phyloP scores from a whole-genome alignment of 345 rosid species.

The Melastoma malabathricum region DNA sequence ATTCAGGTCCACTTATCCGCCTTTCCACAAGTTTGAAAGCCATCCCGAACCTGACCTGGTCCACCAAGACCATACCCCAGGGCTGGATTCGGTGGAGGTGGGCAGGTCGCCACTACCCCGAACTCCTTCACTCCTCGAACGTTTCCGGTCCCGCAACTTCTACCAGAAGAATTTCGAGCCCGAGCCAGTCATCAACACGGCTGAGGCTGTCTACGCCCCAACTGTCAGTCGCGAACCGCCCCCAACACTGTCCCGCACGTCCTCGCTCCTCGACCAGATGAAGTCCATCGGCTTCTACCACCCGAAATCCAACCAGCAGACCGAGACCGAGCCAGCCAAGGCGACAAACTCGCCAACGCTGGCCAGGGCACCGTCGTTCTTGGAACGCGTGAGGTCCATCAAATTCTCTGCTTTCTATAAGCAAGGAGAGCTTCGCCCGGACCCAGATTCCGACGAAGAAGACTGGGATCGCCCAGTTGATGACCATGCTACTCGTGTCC shows the following conservation, averaged over 20 bases:
- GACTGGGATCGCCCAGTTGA: slow-evolving; percentile 4
- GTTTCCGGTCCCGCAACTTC: slow-evolving; percentile 36
- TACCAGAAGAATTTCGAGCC: slow-evolving; percentile 14
- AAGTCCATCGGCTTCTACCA: slow-evolving; percentile 32
- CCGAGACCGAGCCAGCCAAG: background rate
- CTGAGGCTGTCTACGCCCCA: background rate
- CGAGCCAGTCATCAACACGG: background rate
- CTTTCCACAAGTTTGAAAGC: slow-evolving; percentile 22
- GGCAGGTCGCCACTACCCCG: slow-evolving; percentile 16
- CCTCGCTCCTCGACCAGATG: slow-evolving; percentile 44
- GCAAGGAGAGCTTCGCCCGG: slow-evolving; percentile 16
- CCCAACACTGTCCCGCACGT: slow-evolving; percentile 19
- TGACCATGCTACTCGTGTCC: slow-evolving; percentile 1
- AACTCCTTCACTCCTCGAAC: slow-evolving; percentile 35
- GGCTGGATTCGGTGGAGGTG: background rate
- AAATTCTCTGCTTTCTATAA: slow-evolving; percentile 24
- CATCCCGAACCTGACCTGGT: background rate
- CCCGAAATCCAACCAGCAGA: slow-evolving; percentile 15
- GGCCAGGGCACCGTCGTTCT: slow-evolving; percentile 38
- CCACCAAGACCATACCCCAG: background rate
- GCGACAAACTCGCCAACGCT: slow-evolving; percentile 10
- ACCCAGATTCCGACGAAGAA: background rate
- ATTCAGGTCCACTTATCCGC: slow-evolving; percentile 34
- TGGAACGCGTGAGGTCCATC: slow-evolving; percentile 53
- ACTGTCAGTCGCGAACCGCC: slow-evolving; percentile 1